Percentiles rank a stretch among this genome's conserved stretches.
phyloP scores from a whole-genome alignment of 1,284 basidiomycete species.

The Trichosporon ovoides region DNA sequence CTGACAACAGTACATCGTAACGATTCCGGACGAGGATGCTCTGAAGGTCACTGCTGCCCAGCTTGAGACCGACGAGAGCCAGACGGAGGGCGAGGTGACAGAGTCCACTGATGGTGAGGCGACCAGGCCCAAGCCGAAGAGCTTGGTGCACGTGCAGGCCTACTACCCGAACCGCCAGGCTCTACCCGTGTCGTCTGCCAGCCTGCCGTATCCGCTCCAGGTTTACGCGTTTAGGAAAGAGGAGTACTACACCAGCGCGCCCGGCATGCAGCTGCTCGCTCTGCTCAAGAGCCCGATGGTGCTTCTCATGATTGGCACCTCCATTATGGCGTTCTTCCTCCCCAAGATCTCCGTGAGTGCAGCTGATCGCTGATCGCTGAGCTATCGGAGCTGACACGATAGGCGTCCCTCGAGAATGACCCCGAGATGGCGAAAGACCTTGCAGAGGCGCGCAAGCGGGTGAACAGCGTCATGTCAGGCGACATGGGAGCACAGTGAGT shows the following conservation, averaged over 20 bases:
- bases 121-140: slow-evolving; percentile 4
- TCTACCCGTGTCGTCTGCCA: slow-evolving; percentile 58
- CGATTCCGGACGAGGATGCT: not conserved
- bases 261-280: slow-evolving; percentile 63
- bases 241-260: slow-evolving; percentile 65
- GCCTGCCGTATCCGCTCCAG: slow-evolving; percentile 64
- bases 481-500: slow-evolving; percentile 44
- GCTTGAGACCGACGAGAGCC: not conserved
- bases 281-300: slow-evolving; percentile 86
- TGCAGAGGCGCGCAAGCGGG: slow-evolving; percentile 61
- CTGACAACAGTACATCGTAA: not conserved
- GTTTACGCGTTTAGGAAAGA: slow-evolving; percentile 57
- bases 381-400: slow-evolving; percentile 8
- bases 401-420: slow-evolving; percentile 68
- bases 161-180: slow-evolving; percentile 58
- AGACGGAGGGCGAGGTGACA: not conserved
- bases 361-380: not conserved
- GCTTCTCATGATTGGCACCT: slow-evolving; percentile 69
- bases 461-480: slow-evolving; percentile 56
- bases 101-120: not conserved
- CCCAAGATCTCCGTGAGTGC: slow-evolving; percentile 69
- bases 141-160: slow-evolving; percentile 53
- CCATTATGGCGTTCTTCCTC: slow-evolving; percentile 65
- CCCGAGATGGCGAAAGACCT: slow-evolving; percentile 68
- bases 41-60: not conserved